A percentile compares a stretch with the other conserved stretches of the same genome.
phyloP scores from a whole-genome alignment of 2,329 filamentous ascomycete genomes.

The Fusarium sp. region DNA sequence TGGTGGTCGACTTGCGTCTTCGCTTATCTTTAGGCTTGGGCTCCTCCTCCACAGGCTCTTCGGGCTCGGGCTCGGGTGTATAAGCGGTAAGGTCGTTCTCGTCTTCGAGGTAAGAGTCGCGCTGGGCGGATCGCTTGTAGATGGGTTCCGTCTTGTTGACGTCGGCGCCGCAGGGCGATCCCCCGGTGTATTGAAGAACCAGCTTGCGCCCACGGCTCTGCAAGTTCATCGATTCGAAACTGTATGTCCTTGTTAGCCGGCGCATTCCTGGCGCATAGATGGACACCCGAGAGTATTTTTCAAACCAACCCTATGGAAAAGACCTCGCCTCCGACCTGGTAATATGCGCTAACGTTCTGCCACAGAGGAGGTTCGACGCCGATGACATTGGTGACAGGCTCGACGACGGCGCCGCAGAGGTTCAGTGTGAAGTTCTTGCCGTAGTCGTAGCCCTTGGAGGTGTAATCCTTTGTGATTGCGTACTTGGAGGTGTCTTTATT shows the following conservation, averaged over 20 bases:
- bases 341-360: slow-evolving; percentile 84
- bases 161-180: slow-evolving; percentile 75
- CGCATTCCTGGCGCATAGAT: slow-evolving; percentile 4
- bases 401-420: slow-evolving; percentile 81
- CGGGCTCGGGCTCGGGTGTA: slow-evolving; percentile 25
- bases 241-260: slow-evolving; percentile 32
- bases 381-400: slow-evolving; percentile 69
- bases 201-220: slow-evolving; percentile 76
- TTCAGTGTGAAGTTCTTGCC: slow-evolving; percentile 86
- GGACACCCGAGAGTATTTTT: neutral
- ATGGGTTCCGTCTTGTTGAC: slow-evolving; percentile 50
- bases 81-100: slow-evolving; percentile 26
- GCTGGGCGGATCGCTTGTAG: slow-evolving; percentile 46
- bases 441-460: slow-evolving; percentile 79
- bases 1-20: slow-evolving; percentile 81
- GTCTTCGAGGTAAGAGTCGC: slow-evolving; percentile 45
- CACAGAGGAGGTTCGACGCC: slow-evolving; percentile 71
- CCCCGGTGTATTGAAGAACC: slow-evolving; percentile 79
- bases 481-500: slow-evolving; percentile 57
- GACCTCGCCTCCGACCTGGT: slow-evolving; percentile 70
- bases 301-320: slow-evolving; percentile 78
- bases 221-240: slow-evolving; percentile 62
- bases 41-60: slow-evolving; percentile 34
- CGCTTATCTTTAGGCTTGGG: slow-evolving; percentile 37
- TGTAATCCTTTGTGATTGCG: slow-evolving; percentile 63